Conservation (phyloP, 1,139 yeast genomes). For the Geotrichum fermentans region DNA sequence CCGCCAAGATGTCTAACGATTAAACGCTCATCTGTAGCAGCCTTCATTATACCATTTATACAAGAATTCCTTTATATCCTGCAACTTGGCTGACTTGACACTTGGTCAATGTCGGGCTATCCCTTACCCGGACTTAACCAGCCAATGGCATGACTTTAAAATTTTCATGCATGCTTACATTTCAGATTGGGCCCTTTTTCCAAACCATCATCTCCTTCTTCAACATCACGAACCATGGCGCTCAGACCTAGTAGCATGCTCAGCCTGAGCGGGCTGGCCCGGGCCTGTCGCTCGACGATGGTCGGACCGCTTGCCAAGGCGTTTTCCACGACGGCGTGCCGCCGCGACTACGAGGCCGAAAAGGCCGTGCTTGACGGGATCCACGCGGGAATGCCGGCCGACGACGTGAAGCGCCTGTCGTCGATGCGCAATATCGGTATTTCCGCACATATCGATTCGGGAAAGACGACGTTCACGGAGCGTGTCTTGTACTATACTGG, state of each 20-base stretch:
- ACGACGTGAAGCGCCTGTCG: conserved; percentile 51
- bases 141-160: conserved; percentile 1
- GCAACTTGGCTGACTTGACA: too few species aligned
- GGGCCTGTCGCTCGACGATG: background rate
- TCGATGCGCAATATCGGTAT: conserved; percentile 91
- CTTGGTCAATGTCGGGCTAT: too few species aligned
- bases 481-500: conserved; percentile 96
- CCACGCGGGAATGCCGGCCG: conserved; percentile 48
- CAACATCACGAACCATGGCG: conserved; percentile 3
- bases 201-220: background rate
- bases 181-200: background rate
- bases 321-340: conserved; percentile 13
- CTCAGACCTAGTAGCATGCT: conserved; percentile 3
- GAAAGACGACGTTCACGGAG: conserved; percentile 95
- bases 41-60: too few species aligned
- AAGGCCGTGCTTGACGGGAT: conserved; percentile 39
- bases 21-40: too few species aligned
- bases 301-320: background rate
- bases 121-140: conserved; percentile 2
- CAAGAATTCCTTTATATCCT: too few species aligned
- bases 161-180: background rate
- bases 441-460: conserved; percentile 96
- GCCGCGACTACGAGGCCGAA: conserved; percentile 34
- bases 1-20: too few species aligned
- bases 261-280: conserved; percentile 5